Base-by-base conservation (phyloP, 495 filamentous ascomycete genomes). In the Hypoxylon fuscum region DNA sequence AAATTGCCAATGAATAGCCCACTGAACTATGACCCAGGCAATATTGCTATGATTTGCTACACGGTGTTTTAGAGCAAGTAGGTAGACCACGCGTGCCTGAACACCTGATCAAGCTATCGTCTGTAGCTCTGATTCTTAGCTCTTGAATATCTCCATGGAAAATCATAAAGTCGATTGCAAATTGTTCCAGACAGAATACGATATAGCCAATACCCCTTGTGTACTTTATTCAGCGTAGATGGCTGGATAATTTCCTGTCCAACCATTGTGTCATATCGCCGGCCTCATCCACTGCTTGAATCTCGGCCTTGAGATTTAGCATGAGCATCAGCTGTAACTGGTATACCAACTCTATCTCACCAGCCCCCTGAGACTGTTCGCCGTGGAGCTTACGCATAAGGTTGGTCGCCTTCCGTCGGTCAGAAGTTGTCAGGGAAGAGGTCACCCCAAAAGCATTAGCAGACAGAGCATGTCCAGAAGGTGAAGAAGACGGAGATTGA, bases 321-420 rank as follows among this genome's bases (percentile, higher is more conserved):
- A 96, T 85, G 42, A 98, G 71, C 93, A 98, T 97, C 3, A 82
- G 73, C 75, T 96, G 94, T 62, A 98, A 68, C 66, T 95, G 91
- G 9, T 70, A 67, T 40, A 83, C 79, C 77, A 87, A 87, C 23
- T 83, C 80, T 1, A 49, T 52, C 11, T 38, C 68, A 2, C 69
- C 52, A 3, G 1, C 12, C 6, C 61, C 47, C 4, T 64, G 17
- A 5, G 34, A 9, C 0, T 46, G 41, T 1, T 45, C 44, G 1
- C 41, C 43, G 22, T 46, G 42, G 32, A 76, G 64, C 35, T 79
- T 85, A 8, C 76, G 79, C 50, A 98, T 75, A 80, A 96, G 85
- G 8, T 76, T 75, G 1, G 77, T 56, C 2, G 89, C 90, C 69
- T 88, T 91, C 63, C 77, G 86, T 48, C 90, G 72, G 71, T 97